Conservation (phyloP, 352 stramenopile genomes). For the Phytophthora macrochlamydospora region DNA sequence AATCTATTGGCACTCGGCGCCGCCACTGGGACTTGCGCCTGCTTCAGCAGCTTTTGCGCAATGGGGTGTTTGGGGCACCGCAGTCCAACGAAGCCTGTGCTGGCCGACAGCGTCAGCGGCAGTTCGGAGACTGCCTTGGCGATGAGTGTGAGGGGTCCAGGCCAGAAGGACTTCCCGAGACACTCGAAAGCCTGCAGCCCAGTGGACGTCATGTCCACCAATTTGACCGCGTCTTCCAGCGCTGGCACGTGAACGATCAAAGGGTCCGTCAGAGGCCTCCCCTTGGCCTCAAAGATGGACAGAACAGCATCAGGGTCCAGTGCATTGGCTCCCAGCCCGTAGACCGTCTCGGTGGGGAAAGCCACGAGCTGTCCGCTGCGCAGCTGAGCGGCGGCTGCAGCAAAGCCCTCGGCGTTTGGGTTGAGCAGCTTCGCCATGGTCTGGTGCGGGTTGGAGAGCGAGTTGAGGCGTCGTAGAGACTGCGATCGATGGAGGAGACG, state of each 20-base stretch:
- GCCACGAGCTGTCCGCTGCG: slow-evolving; percentile 83
- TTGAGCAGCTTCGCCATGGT: slow-evolving; percentile 56
- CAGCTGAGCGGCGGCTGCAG: slow-evolving; percentile 66
- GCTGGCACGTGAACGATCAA: slow-evolving; percentile 98
- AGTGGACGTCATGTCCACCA: slow-evolving; percentile 86
- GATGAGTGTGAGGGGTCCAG: slow-evolving; percentile 97
- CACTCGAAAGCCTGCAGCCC: slow-evolving; percentile 77
- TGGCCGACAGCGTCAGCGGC: slow-evolving; percentile 87
- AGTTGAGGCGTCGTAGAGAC: background rate
- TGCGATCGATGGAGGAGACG: background rate
- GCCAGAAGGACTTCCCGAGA: slow-evolving; percentile 94
- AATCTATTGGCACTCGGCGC: slow-evolving; percentile 99
- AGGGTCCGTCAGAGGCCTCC: slow-evolving; percentile 95
- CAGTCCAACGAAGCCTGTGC: slow-evolving; percentile 97
- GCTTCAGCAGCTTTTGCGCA: slow-evolving; percentile 89
- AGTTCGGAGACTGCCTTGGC: slow-evolving; percentile 88
- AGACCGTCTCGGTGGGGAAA: slow-evolving; percentile 99
- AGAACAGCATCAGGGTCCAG: slow-evolving; percentile 92
- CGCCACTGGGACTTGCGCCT: slow-evolving; percentile 93
- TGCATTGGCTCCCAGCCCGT: slow-evolving; percentile 98
- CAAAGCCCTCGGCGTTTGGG: slow-evolving; percentile 51
- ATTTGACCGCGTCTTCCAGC: slow-evolving; percentile 81
- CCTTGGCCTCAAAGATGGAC: slow-evolving; percentile 97
- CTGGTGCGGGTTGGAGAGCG: slow-evolving; percentile 19
- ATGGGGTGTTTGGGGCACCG: slow-evolving; percentile 94